Conservation (phyloP, 768 basidiomycete genomes). For the Termitomyces sp. region DNA sequence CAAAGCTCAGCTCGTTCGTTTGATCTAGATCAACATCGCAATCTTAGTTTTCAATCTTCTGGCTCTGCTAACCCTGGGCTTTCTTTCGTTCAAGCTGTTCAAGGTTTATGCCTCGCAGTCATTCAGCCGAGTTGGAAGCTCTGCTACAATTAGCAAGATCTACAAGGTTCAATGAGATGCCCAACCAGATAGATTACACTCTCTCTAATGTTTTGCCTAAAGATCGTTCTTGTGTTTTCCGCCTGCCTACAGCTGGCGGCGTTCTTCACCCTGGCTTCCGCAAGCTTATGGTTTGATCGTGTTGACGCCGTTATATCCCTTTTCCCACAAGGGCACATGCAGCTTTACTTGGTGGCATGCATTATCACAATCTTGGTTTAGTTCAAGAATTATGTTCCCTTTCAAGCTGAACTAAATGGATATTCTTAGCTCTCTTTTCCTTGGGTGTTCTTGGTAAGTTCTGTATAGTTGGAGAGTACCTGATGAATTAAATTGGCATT, state of each 20-base stretch:
- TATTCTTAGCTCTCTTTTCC: constrained; percentile 34
- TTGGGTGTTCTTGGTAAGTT: constrained; percentile 40
- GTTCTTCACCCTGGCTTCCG: constrained; percentile 45
- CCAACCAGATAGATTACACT: not conserved
- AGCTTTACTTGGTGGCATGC: constrained; percentile 37
- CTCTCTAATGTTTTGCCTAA: not conserved
- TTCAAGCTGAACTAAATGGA: not conserved
- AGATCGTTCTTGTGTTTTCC: constrained; percentile 47
- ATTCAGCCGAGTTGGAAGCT: constrained; percentile 46
- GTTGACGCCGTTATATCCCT: constrained; percentile 13
- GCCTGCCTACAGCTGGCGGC: constrained; percentile 41
- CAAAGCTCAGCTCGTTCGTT: not conserved
- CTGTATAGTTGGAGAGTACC: not conserved
- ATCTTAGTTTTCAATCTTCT: constrained; percentile 33
- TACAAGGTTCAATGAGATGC: constrained; percentile 34
- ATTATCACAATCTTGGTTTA: constrained; percentile 32
- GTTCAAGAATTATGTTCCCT: constrained; percentile 12
- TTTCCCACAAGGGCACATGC: constrained; percentile 12
- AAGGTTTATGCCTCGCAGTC: constrained; percentile 42
- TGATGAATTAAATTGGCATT: not conserved
- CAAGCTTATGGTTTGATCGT: constrained; percentile 46
- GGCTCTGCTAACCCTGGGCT: constrained; percentile 30
- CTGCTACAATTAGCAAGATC: constrained; percentile 35
- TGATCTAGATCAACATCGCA: constrained; percentile 26
- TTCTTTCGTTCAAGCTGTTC: constrained; percentile 37